A percentile compares a stretch with the other conserved stretches of the same genome.
Evolutionary conservation across 2,329 filamentous ascomycete genomes (phyloP).

Genomic region (Trichophaea hybrida): DNA sequence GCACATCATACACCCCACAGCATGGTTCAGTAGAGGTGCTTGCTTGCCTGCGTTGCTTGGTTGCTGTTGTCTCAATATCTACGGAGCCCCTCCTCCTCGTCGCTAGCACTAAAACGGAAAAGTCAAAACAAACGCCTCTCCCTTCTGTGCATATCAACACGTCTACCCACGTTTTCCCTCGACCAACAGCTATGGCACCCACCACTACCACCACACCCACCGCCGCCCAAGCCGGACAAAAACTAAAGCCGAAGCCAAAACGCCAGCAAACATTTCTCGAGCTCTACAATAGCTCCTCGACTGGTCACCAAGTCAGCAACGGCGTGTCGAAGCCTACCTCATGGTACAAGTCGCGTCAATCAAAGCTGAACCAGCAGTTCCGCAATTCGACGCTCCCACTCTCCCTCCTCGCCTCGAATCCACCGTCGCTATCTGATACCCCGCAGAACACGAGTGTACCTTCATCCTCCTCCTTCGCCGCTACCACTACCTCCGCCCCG

Average conservation of each 20-base stretch:
- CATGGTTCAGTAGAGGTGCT: not conserved
- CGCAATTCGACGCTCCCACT: conserved; percentile 9
- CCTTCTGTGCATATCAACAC: not conserved
- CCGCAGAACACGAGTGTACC: not conserved
- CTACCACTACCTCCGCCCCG: not conserved
- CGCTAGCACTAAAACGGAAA: not conserved
- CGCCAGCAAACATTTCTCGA: not conserved
- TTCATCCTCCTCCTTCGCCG: not conserved
- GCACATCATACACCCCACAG: not conserved
- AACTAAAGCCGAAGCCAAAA: not conserved
- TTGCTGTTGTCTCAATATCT: not conserved
- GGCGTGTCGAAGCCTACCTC: conserved; percentile 18
- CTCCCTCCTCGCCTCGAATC: conserved; percentile 1
- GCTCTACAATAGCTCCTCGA: conserved; percentile 19
- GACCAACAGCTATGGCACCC: not conserved
- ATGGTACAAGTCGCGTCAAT: conserved; percentile 15
- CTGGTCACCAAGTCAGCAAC: conserved; percentile 21
- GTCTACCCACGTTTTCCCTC: not conserved
- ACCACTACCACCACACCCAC: not conserved
- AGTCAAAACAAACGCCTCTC: not conserved
- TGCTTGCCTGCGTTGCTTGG: not conserved
- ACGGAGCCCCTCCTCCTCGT: not conserved
- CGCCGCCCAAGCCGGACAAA: not conserved
- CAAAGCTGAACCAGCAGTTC: conserved; percentile 22
- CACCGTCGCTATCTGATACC: not conserved